Conservation (phyloP, 306 rosid genomes). For the Luffa acutangula region DNA sequence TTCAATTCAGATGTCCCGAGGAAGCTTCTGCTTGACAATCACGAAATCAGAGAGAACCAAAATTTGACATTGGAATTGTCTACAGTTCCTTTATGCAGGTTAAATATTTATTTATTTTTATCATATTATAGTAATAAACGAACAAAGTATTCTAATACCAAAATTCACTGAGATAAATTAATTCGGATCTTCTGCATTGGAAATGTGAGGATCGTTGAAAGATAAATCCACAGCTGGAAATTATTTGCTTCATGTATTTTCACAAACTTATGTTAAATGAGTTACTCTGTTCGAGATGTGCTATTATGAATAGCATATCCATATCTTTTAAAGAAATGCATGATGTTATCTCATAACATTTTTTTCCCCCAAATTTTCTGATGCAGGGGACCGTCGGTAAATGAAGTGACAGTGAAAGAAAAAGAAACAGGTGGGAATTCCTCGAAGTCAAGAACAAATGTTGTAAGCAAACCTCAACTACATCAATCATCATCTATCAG, state of each 20-base stretch:
- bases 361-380: conserved; percentile 4
- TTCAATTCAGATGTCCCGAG: conserved; percentile 14
- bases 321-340: background rate
- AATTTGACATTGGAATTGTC: conserved; percentile 25
- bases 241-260: background rate
- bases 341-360: background rate
- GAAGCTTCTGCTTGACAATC: conserved; percentile 19
- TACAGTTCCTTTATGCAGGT: conserved; percentile 36
- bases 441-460: conserved; percentile 26
- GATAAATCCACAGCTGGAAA: background rate
- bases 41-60: conserved; percentile 24
- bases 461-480: conserved; percentile 15
- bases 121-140: background rate
- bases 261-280: background rate
- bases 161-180: background rate
- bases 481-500: conserved; percentile 27
- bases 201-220: background rate
- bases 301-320: background rate
- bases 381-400: conserved; percentile 31
- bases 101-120: conserved; percentile 7
- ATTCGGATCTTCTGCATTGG: background rate
- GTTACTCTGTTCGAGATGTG: background rate
- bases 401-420: conserved; percentile 23
- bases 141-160: background rate
- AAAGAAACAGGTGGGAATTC: conserved; percentile 19